A percentile compares a stretch with the other conserved stretches of the same genome.
These are phyloP conservation scores for Solanum okadae DNA, from an alignment of 257 asterid species.

Conservation along the genomic window DNA sequence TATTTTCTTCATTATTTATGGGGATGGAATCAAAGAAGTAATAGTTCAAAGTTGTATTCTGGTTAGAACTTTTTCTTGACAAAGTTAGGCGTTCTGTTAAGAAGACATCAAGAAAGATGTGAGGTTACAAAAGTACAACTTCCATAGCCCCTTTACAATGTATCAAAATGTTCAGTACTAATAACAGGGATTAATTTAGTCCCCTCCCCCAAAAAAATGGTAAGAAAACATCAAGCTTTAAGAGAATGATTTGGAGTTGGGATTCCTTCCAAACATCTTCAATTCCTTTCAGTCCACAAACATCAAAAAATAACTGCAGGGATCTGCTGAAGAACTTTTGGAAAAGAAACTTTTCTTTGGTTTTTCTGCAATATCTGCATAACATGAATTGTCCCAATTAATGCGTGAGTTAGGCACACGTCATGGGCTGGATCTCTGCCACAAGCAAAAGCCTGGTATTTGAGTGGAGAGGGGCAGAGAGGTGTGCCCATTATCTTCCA, in stretches of 20 bases:
- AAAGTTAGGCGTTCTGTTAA: background rate
- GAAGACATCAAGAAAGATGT: background rate
- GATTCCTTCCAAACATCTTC: background rate
- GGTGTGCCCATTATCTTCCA: background rate
- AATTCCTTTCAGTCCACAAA: background rate
- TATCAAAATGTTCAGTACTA: background rate
- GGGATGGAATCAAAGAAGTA: background rate
- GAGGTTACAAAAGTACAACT: background rate
- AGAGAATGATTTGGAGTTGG: background rate
- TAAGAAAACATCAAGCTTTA: background rate
- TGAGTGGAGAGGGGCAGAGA: background rate
- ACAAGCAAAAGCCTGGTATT: background rate
- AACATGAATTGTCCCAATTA: background rate
- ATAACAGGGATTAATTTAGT: background rate
- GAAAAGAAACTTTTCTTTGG: background rate
- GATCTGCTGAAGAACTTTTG: background rate
- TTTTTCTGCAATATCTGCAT: background rate
- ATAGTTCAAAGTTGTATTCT: background rate
- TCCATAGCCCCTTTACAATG: background rate
- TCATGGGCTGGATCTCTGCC: background rate
- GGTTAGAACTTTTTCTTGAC: background rate
- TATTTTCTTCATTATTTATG: background rate
- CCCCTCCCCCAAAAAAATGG: background rate
- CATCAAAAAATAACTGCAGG: background rate
- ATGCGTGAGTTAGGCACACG: background rate